Evolutionary conservation across 169 alveolate genomes (phyloP), one percentile per base, ranked within the genome.

Genomic region (Theileria parva): DNA sequence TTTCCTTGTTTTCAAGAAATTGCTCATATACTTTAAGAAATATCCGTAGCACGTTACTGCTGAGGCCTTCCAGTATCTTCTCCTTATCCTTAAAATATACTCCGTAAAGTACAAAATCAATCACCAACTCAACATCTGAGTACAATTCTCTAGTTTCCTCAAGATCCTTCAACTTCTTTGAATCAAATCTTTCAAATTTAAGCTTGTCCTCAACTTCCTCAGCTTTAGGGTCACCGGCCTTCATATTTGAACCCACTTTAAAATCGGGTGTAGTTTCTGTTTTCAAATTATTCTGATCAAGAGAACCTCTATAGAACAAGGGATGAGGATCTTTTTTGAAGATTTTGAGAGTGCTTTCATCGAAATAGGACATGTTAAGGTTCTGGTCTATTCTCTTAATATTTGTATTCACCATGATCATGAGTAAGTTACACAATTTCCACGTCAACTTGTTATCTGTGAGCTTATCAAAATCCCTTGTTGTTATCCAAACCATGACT

Each of bases 91-190:
- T 44, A 23, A 37, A n/a, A 37, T 66, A 76, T 28, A 72, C 48
- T 30, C 85, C 84, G 32, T 70, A 66, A 13, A 81, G 50, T 19
- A 81, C 53, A 34, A 81, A 81, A 65, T 81, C 88, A 63, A 81
- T 15, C 11, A 69, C 25, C 53, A 44, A 12, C 27, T 2, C 37
- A 25, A 69, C 21, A 9, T 74, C 39, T 25, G 37, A 15, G 34
- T 63, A 8, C 37, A 11, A 71, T 7, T 13, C 28, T n/a, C 72
- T 53, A 0, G 87, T 74, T 11, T 63, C 27, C 9, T n/a, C 12
- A 37, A 34, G 32, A 21, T 55, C 27, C 61, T 78, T 67, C 53
- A 78, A 67, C 32, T 69, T 68, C 19, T 66, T 69, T 67, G 70
- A 21, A 48, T 30, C 23, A 9, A n/a, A 57, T 9, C 51, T 39